Base-by-base conservation (phyloP, 164 flowering plant genomes). In the Platanus orientalis region DNA sequence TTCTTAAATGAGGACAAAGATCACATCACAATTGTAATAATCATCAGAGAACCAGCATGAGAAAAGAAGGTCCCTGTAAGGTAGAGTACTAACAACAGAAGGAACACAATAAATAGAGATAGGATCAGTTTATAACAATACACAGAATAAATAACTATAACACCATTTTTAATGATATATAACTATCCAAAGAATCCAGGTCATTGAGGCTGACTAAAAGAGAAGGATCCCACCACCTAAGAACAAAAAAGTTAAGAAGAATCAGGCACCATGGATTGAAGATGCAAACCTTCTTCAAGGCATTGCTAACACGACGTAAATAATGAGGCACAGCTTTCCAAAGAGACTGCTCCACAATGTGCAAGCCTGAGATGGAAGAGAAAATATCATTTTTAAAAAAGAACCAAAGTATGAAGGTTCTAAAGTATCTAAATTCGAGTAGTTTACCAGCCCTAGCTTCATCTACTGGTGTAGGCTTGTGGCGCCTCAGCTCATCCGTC, bases 301-400 rank as follows among this genome's bases (percentile, higher is more conserved):
- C 92, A 80, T 71, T 86, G 78, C 96, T 92, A 57, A 92, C 89
- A 63, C 98, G 96, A 14, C 96, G 92, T 66, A 92, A 70, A 76
- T 88, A 92, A 73, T 88, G 93, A 75, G 98, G 96, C 39, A 92
- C 80, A 45, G 98, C 92, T 78, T 80, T 82, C 98, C 98, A 92
- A 40, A 90, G 93, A 66, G 98, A 85, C 76, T 92, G 98, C 73
- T 92, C 98, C 67, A 92, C 96, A 70, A 88, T 88, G 71, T 86
- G 83, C 69, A 92, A 75, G 29, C 98, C 98, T 92, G 68, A 34
- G 60, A 49, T 29, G 47, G 58, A 64, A 61, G 23, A 65, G 44
- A 69, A 64, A n/a, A 36, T 9, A 60, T 19, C 39, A 30, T 32
- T 25, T 26, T 24, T 29, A 25, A 20, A 60, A 11, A 66, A 4